Percentiles rank a stretch among this genome's conserved stretches.
Conservation (phyloP, 208 protist genomes). For the Naegleria gruberi region DNA sequence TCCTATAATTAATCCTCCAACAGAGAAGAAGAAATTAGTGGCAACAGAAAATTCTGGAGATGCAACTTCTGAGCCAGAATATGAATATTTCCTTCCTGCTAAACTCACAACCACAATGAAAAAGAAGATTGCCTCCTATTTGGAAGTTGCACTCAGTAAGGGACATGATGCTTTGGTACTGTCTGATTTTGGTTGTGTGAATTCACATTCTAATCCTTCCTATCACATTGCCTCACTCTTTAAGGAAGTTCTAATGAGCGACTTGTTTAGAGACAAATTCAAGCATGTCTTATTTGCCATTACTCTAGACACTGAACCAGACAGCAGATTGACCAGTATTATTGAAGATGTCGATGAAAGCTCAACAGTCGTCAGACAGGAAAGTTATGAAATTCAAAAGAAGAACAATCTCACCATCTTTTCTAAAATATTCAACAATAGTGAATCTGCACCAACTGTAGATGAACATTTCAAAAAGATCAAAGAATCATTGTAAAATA, state of each 20-base stretch:
- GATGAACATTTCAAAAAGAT: not conserved
- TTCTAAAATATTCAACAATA: not conserved
- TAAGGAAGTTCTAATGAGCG: not conserved
- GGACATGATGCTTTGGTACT: slow-evolving; percentile 25
- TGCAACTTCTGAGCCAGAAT: not conserved
- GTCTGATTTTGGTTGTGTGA: not conserved
- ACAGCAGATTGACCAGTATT: not conserved
- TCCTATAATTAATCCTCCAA: not conserved
- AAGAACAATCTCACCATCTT: not conserved
- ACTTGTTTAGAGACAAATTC: not conserved
- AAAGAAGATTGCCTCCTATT: slow-evolving; percentile 18
- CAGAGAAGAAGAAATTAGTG: not conserved
- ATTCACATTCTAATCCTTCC: not conserved
- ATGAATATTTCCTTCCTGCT: not conserved
- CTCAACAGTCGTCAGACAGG: not conserved
- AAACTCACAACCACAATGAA: not conserved
- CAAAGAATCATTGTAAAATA: no score
- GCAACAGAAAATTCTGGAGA: not conserved
- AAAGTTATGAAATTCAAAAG: not conserved
- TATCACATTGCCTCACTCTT: slow-evolving; percentile 29
- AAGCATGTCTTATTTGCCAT: not conserved
- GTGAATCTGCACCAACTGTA: not conserved
- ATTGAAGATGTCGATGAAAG: not conserved
- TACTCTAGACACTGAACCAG: not conserved
- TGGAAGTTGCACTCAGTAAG: slow-evolving; percentile 2